Evolutionary conservation across 2,329 filamentous ascomycete genomes (phyloP), one percentile per base, ranked within the genome.

Genomic region (Hirsutella thompsonii): DNA sequence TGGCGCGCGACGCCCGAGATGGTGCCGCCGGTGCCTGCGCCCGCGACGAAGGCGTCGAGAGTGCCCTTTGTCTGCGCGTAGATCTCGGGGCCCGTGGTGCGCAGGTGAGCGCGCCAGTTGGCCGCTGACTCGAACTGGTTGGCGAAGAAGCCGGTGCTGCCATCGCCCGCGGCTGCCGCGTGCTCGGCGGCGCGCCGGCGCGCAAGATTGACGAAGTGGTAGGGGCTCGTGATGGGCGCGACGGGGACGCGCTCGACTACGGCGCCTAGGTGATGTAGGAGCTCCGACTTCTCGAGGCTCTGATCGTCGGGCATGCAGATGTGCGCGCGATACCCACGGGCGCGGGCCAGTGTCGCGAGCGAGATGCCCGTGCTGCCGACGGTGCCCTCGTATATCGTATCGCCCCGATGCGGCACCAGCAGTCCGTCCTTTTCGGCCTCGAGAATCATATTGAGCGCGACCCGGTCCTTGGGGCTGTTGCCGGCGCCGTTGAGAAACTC

Each of bases 261-360:
- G 34, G 92, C 92, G 52, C 92, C 92, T 10, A 98, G 78, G 57
- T 92, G 90, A 49, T 82, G 74, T 36, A 98, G 77, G 33, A 98
- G 74, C 52, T 90, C 81, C 5, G 83, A 86, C 62, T 98, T 98
- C 61, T 98, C 92, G 42, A 70, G 67, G 42, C 82, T 79, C 67
- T 93, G 83, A 65, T 98, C 92, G 56, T 86, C 80, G 37, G 92
- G 90, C 88, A 98, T 96, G 68, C 87, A 95, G 49, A 98, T 96
- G 62, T 96, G 85, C 26, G 88, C 88, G 49, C 81, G 76, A 66
- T 96, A 96, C 28, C 92, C 92, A 59, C 80, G 76, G 19, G 92
- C 89, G 50, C 89, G 76, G 38, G 87, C 89, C 39, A 98, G 76
- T 1, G 85, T 85, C 3, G 92, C 92, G 9, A 98, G 72, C 14